A percentile compares a stretch with the other conserved stretches of the same genome.
Conservation (phyloP, 2,329 filamentous ascomycete genomes). For the Ophiobolus disseminans region DNA sequence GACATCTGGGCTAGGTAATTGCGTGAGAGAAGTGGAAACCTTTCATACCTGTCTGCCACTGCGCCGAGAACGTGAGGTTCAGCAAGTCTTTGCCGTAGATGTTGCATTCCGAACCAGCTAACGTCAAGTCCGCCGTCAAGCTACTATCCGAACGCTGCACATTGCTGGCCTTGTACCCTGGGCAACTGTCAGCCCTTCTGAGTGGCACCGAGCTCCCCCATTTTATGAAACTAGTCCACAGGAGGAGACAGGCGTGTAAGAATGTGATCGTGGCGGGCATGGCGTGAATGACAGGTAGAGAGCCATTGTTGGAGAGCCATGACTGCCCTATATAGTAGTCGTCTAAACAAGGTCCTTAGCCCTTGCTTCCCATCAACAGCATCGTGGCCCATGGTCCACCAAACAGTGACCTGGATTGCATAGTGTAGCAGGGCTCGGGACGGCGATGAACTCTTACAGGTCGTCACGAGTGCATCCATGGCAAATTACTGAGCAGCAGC, state of each 20-base stretch:
- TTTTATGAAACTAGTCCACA: slow-evolving; percentile 27
- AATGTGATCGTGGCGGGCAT: slow-evolving; percentile 36
- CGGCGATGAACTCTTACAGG: slow-evolving; percentile 40
- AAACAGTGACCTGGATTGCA: slow-evolving; percentile 13
- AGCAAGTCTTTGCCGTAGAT: slow-evolving; percentile 64
- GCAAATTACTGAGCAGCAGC: slow-evolving; percentile 19
- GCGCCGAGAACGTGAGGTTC: slow-evolving; percentile 63
- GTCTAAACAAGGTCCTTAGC: slow-evolving; percentile 36
- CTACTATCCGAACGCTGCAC: slow-evolving; percentile 60
- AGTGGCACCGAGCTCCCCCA: slow-evolving; percentile 32
- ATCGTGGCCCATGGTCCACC: slow-evolving; percentile 9
- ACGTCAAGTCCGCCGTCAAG: slow-evolving; percentile 70
- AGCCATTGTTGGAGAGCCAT: slow-evolving; percentile 33
- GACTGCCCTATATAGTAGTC: slow-evolving; percentile 44
- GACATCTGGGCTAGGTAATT: background rate
- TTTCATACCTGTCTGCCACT: slow-evolving; percentile 64
- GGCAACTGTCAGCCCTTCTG: slow-evolving; percentile 56
- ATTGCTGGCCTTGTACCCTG: slow-evolving; percentile 71
- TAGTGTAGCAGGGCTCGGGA: slow-evolving; percentile 21
- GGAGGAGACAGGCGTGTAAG: slow-evolving; percentile 27
- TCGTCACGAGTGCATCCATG: slow-evolving; percentile 39
- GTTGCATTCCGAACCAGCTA: slow-evolving; percentile 72
- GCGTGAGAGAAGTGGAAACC: background rate
- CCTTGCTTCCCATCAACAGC: slow-evolving; percentile 26
- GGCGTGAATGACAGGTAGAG: slow-evolving; percentile 20